These are phyloP conservation scores for Allium fistulosum DNA, from an alignment of 106 monocot genomes.

Conservation along the genomic window DNA sequence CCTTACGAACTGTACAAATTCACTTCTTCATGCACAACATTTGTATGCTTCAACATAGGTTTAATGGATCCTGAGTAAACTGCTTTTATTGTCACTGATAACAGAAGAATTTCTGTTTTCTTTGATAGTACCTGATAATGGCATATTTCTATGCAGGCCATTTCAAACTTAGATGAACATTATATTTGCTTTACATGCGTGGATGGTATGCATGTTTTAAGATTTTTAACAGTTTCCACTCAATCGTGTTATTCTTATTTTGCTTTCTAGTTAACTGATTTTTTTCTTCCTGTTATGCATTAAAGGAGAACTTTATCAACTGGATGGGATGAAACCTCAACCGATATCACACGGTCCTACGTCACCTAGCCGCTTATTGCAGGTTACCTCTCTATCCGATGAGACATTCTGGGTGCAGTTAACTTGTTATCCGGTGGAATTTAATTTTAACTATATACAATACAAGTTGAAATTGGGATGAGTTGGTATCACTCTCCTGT, in stretches of 20 bases:
- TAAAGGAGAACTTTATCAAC: constrained; percentile 63
- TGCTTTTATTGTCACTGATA: too few relatives aligned
- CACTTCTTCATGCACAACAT: too few relatives aligned
- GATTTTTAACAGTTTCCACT: too few relatives aligned
- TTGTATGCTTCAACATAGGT: too few relatives aligned
- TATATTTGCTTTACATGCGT: constrained; percentile 84
- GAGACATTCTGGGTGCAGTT: not conserved
- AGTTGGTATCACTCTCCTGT: too few relatives aligned
- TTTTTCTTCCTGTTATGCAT: not conserved
- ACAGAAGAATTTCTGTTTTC: too few relatives aligned
- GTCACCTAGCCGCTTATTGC: constrained; percentile 39
- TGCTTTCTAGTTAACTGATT: not conserved
- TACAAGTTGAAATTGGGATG: too few relatives aligned
- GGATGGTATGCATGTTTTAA: constrained; percentile 39
- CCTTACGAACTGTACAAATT: too few relatives aligned
- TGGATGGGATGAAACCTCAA: constrained; percentile 54
- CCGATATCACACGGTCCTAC: constrained; percentile 55
- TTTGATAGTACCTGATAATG: too few relatives aligned
- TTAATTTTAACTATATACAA: too few relatives aligned
- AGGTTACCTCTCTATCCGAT: constrained; percentile 20
- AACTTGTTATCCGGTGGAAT: too few relatives aligned
- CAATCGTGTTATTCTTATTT: not conserved
- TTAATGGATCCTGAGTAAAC: too few relatives aligned
- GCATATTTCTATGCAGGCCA: constrained; percentile 28
- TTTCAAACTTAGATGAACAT: constrained; percentile 59